Evolutionary conservation across 805 yeast genomes (phyloP).

Genomic region (Saccharomycopsis sp.): DNA sequence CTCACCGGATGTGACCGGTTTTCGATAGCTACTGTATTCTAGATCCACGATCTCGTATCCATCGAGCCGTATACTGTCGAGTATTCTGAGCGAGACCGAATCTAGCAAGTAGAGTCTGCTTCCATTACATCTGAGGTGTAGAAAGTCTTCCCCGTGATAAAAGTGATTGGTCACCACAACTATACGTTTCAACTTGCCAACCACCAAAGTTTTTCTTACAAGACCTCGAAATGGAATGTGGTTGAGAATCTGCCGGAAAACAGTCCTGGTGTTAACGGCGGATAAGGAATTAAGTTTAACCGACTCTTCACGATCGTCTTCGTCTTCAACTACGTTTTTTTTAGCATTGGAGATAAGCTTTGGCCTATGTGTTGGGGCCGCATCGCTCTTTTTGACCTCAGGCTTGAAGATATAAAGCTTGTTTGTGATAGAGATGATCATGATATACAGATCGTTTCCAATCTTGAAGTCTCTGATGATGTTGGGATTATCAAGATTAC

Average conservation of each 20-base stretch:
- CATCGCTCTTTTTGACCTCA: not conserved
- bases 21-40: constrained; percentile 1
- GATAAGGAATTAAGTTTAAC: not conserved
- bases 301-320: not conserved
- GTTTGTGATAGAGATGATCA: not conserved
- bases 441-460: not conserved
- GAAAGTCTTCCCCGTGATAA: not conserved
- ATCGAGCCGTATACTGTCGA: not conserved
- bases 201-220: constrained; percentile 2
- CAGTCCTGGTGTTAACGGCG: not conserved
- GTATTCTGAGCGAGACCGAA: not conserved
- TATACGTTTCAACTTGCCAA: not conserved
- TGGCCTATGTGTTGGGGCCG: not conserved
- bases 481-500: not conserved
- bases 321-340: not conserved
- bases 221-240: constrained; percentile 1
- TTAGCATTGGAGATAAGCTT: not conserved
- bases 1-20: not conserved
- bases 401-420: not conserved
- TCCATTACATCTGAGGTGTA: not conserved
- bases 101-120: constrained; percentile 1
- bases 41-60: constrained; percentile 8
- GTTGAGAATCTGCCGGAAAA: not conserved
- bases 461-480: not conserved
- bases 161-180: constrained; percentile 6